Evolutionary conservation across 164 flowering plant genomes (phyloP), one percentile per base, ranked within the genome.

Genomic region (Warburgia ugandensis): DNA sequence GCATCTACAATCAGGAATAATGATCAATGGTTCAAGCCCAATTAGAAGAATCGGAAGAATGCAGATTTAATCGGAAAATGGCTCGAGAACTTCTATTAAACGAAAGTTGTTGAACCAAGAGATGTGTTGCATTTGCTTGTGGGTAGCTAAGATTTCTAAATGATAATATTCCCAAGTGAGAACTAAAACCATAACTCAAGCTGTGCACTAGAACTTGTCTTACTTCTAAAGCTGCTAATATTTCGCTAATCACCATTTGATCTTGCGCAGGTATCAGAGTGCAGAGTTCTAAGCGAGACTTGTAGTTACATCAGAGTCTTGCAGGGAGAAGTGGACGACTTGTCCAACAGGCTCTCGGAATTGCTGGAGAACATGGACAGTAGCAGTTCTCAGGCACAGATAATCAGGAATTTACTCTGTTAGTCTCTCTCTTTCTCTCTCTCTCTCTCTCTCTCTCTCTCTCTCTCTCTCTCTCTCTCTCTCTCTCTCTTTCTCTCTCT

Each of bases 291-390:
- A 48, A 81, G 80, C 35, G 94, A 84, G 71, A 78, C 89, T 10
- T 84, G 89, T 71, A 78, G 78, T 63, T 78, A 82, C 71, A 78
- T 85, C 17, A 75, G 73, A 54, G 72, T 55, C 68, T 63, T 85
- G 42, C 87, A 80, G 60, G 61, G 64, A 45, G 87, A 85, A 48
- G 83, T 80, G 19, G 83, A 81, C 41, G 90, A 75, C 49, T 46
- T 83, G 21, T 80, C 90, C 27, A 78, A 78, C 45, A 61, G 90
- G 22, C 60, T 86, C 52, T 78, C 87, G 0, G 76, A 74, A 65
- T 70, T 83, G 1, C 49, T 83, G 57, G 73, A 70, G 3, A 72
- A 87, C 0, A 70, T 77, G 13, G 89, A 82, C 57, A 63, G 68
- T 22, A 78, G 63, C 44, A 78, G 83, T 53, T 63, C 78, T 1